Percentiles rank a stretch among this genome's conserved stretches.
phyloP scores from a whole-genome alignment of 129 eudicot species.

The Artemisia tridentata region DNA sequence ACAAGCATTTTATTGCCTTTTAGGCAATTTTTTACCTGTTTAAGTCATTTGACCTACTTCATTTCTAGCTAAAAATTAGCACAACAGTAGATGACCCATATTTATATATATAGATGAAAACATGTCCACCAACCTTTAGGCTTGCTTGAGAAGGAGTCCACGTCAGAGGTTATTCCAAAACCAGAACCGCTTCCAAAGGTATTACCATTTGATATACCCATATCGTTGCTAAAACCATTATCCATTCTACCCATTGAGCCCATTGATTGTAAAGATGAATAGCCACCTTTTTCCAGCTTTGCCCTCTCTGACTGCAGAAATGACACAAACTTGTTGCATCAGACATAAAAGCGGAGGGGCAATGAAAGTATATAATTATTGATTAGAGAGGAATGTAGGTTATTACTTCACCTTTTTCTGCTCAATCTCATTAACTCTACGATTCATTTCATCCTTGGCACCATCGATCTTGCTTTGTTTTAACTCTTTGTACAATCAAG shows the following conservation, averaged over 20 bases:
- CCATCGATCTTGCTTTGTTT: constrained; percentile 73
- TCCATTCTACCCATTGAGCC: constrained; percentile 71
- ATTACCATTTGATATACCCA: constrained; percentile 47
- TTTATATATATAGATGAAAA: background rate
- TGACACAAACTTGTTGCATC: background rate
- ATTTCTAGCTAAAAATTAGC: background rate
- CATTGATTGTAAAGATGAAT: constrained; percentile 65
- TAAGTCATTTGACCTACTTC: background rate
- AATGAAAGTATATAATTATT: background rate
- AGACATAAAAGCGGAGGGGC: background rate
- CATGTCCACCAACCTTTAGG: constrained; percentile 62
- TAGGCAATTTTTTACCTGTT: too few species aligned
- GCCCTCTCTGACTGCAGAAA: constrained; percentile 58
- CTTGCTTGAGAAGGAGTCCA: constrained; percentile 69
- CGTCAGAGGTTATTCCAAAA: constrained; percentile 62
- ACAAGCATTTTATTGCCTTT: too few species aligned
- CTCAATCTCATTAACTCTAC: constrained; percentile 89
- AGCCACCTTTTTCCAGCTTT: constrained; percentile 68
- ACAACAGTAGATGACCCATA: background rate
- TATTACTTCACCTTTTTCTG: constrained; percentile 59
- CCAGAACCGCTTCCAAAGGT: constrained; percentile 75
- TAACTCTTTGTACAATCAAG: constrained; percentile 60
- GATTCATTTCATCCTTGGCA: constrained; percentile 90
- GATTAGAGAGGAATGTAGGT: background rate
- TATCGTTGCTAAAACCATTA: constrained; percentile 64